phyloP scores from a whole-genome alignment of 2,329 filamentous ascomycete genomes.

The Talaromyces verruculosus region DNA sequence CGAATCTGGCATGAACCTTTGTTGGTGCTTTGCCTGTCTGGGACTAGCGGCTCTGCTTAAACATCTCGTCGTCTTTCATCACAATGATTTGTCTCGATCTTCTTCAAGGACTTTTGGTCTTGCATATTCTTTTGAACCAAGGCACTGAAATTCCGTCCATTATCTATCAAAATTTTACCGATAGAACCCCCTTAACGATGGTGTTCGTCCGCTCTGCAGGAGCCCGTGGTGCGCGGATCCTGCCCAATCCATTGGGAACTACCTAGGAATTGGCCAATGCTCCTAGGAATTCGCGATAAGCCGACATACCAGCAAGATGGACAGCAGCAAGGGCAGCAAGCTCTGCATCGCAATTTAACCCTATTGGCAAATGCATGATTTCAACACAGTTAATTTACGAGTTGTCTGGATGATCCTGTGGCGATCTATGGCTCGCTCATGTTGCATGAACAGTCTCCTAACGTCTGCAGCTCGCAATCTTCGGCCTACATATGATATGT shows the following conservation, averaged over 20 bases:
- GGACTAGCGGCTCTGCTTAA: not conserved
- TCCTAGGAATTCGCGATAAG: not conserved
- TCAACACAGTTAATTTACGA: not conserved
- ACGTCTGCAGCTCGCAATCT: not conserved
- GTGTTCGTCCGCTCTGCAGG: not conserved
- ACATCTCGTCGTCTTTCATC: not conserved
- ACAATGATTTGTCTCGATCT: not conserved
- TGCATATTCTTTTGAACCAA: not conserved
- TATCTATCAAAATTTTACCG: not conserved
- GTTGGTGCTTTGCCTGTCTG: not conserved
- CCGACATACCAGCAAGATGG: not conserved
- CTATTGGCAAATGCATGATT: not conserved
- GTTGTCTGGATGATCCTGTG: too few relatives aligned
- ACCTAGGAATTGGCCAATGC: not conserved
- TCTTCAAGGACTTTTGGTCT: not conserved
- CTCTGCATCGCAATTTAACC: not conserved
- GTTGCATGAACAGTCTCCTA: not conserved
- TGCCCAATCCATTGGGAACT: not conserved
- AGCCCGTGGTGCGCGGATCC: not conserved
- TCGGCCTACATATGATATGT: not conserved
- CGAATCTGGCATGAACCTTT: conserved; percentile 6
- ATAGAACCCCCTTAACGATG: not conserved
- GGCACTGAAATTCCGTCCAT: too few relatives aligned
- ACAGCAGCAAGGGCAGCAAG: conserved; percentile 3
- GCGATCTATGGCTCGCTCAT: not conserved